These are phyloP conservation scores for Corylus americana DNA, from an alignment of 306 rosid species.

Conservation along the genomic window DNA sequence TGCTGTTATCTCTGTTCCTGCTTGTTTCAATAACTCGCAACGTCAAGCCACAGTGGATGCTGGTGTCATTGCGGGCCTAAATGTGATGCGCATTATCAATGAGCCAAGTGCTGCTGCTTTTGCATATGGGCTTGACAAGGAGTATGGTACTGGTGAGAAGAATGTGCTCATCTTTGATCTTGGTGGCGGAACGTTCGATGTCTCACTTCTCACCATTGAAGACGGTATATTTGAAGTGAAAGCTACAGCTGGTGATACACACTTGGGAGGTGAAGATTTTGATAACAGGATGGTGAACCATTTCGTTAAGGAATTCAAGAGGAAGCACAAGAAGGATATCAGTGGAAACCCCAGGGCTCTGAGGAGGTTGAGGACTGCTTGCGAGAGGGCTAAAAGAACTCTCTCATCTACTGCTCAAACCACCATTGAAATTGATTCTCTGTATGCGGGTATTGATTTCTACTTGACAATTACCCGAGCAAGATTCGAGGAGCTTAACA, in stretches of 20 bases:
- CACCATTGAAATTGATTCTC: slow-evolving; percentile 40
- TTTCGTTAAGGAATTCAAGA: slow-evolving; percentile 39
- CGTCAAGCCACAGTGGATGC: slow-evolving; percentile 47
- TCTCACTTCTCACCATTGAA: slow-evolving; percentile 42
- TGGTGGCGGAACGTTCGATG: slow-evolving; percentile 44
- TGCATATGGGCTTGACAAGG: slow-evolving; percentile 48
- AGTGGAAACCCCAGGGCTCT: slow-evolving; percentile 26
- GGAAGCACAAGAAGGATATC: slow-evolving; percentile 38
- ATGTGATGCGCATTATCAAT: slow-evolving; percentile 43
- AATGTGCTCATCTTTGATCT: slow-evolving; percentile 41
- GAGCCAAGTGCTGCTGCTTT: slow-evolving; percentile 48
- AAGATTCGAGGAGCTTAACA: slow-evolving; percentile 38
- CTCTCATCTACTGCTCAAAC: slow-evolving; percentile 39
- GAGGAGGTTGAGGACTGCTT: slow-evolving; percentile 33
- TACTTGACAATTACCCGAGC: slow-evolving; percentile 27
- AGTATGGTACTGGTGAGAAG: slow-evolving; percentile 17
- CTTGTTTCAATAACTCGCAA: slow-evolving; percentile 36
- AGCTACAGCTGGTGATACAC: slow-evolving; percentile 37
- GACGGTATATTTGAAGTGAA: slow-evolving; percentile 43
- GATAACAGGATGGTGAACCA: slow-evolving; percentile 40
- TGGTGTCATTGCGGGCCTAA: slow-evolving; percentile 35
- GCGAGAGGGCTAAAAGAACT: slow-evolving; percentile 49
- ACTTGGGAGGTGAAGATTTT: slow-evolving; percentile 46
- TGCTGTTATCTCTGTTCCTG: slow-evolving; percentile 46
- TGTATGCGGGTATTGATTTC: slow-evolving; percentile 37